Conservation (phyloP, 306 rosid species). For the Citrullus amarus region DNA sequence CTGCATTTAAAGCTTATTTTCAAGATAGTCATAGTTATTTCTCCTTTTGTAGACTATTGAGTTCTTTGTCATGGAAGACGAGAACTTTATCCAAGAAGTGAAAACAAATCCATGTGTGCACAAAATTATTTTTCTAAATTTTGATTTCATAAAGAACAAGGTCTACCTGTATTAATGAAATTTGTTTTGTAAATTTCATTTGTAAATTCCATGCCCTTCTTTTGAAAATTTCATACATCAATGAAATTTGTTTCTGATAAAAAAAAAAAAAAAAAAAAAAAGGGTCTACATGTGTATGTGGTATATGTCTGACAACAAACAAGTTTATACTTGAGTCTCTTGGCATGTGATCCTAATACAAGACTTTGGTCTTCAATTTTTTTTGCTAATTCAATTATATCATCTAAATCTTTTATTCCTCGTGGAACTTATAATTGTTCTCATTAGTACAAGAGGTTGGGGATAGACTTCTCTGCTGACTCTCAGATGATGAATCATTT, state of each 20-base stretch:
- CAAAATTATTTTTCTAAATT: neutral
- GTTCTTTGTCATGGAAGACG: neutral
- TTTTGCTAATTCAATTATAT: neutral
- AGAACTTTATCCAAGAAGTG: neutral
- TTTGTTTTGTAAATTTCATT: too few relatives aligned
- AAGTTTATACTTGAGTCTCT: neutral
- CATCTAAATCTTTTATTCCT: neutral
- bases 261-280: too few relatives aligned
- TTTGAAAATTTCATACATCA: too few relatives aligned
- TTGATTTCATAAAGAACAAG: neutral
- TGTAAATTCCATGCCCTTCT: too few relatives aligned
- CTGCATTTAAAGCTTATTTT: neutral
- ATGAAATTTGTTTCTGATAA: too few relatives aligned
- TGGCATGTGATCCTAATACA: neutral
- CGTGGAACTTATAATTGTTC: neutral
- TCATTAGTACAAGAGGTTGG: neutral
- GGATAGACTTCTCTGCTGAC: neutral
- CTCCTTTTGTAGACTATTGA: neutral
- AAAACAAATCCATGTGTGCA: neutral
- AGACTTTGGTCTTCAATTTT: neutral
- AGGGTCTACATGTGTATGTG: too few relatives aligned
- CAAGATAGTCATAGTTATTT: neutral
- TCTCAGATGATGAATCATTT: too few relatives aligned
- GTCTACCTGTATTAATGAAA: neutral
- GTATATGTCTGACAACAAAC: neutral